A percentile compares a stretch with the other conserved stretches of the same genome.
Evolutionary conservation across 345 rosid species (phyloP).

Genomic region (Melaleuca alternifolia): DNA sequence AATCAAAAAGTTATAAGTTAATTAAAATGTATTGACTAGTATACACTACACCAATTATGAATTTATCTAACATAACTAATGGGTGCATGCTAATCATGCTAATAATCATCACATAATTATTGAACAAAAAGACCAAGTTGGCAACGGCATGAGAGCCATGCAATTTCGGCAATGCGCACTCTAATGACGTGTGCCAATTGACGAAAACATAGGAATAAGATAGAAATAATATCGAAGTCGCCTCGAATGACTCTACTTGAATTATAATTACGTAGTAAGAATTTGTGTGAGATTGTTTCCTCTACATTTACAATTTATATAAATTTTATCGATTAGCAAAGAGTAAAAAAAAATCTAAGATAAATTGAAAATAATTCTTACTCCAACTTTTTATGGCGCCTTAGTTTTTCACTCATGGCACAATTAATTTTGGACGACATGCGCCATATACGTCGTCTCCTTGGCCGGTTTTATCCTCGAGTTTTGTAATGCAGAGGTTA

Average conservation of each 20-base stretch:
- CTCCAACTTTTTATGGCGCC: neutral
- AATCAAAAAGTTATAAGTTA: too few relatives aligned
- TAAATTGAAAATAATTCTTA: neutral
- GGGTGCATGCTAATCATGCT: too few relatives aligned
- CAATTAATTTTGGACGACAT: neutral
- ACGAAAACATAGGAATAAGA: neutral
- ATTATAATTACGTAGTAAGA: neutral
- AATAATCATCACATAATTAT: neutral
- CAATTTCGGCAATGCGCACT: neutral
- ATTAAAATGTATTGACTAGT: too few relatives aligned
- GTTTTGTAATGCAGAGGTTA: neutral
- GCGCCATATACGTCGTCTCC: neutral
- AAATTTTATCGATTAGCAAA: neutral
- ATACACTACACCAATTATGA: too few relatives aligned
- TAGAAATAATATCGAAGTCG: rapidly evolving
- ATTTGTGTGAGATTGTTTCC: neutral
- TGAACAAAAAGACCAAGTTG: neutral
- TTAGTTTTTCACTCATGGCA: neutral
- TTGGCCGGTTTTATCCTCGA: neutral
- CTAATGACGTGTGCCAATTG: rapidly evolving
- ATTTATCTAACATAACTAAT: too few relatives aligned
- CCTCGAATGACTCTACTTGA: too few relatives aligned
- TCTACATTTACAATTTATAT: neutral
- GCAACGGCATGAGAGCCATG: too few relatives aligned
- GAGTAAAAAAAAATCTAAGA: neutral